Evolutionary conservation across 2,329 filamentous ascomycete genomes (phyloP), one percentile per base, ranked within the genome.

Genomic region (Aspergillus ruber): DNA sequence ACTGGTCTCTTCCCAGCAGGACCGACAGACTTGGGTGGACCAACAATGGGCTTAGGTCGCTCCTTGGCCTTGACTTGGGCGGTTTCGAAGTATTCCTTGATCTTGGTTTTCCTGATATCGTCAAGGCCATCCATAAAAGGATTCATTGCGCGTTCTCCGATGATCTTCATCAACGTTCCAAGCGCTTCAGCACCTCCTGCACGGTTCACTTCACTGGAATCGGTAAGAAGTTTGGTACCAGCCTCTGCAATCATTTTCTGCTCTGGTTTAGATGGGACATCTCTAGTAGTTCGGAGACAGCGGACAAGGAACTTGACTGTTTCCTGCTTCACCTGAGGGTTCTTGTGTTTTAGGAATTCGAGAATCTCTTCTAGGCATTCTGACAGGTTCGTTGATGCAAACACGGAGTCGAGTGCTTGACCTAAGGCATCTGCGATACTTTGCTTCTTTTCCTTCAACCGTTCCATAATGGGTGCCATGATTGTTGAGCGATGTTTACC

Each of bases 141-240:
- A 39, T 86, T 89, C 93, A 98, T 98, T 45, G 88, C 88, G 48
- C 93, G 83, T 68, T 98, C 94, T 38, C 93, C 91, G 73, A 97
- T 88, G 47, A 98, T 97, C 73, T 97, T 98, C 93, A 96, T 97
- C 43, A 98, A 70, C 0, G 90, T 95, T 54, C 94, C 93, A 3
- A 98, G 75, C 29, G 93, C 84, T 67, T 98, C 93, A 12, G 90
- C 90, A 66, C 90, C 93, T 25, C 89, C 90, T 43, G 91, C 85
- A 69, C 93, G 83, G 50, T 95, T 81, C 3, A 80, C 84, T 58
- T 94, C 90, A 56, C 84, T 90, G 0, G 88, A 91, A 65, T 98
- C 93, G 0, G 90, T 85, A 13, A 98, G 76, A 6, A 97, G 75
- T 68, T 95, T 97, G 62, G 91, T 96, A 23, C 83, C 84, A 1